Evolutionary conservation across 2,329 filamentous ascomycete species (phyloP).

Genomic region (Fusarium brachygibbosum): DNA sequence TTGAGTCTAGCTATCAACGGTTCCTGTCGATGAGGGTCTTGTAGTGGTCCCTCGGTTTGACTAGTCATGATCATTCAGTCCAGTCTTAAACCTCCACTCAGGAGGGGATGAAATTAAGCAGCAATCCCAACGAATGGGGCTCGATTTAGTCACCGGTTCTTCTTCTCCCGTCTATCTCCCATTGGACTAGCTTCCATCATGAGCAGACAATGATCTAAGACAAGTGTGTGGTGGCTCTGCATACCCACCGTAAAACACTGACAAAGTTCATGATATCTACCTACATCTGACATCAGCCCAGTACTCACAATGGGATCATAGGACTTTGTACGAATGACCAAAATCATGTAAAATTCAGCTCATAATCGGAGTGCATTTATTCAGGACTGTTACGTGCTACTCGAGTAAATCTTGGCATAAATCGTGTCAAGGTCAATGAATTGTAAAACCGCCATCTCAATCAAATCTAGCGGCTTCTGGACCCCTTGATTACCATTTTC

Average conservation of each 20-base stretch:
- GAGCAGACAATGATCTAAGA: slow-evolving; percentile 13
- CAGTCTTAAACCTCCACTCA: slow-evolving; percentile 11
- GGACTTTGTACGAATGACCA: background rate
- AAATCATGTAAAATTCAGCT: background rate
- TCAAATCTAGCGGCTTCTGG: slow-evolving; percentile 9
- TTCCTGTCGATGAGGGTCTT: background rate
- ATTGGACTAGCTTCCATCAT: background rate
- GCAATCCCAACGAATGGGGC: background rate
- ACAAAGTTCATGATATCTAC: slow-evolving; percentile 33
- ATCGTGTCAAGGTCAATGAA: background rate
- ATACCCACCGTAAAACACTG: slow-evolving; percentile 23
- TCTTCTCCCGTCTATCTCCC: background rate
- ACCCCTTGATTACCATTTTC: slow-evolving; percentile 28
- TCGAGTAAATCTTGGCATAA: background rate
- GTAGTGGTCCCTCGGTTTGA: slow-evolving; percentile 3
- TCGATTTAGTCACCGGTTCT: background rate
- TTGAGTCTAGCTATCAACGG: background rate
- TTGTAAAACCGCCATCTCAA: background rate
- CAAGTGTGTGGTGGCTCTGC: slow-evolving; percentile 7
- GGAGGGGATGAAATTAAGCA: slow-evolving; percentile 2
- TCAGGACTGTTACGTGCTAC: background rate
- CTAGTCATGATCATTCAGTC: slow-evolving; percentile 15
- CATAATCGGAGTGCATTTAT: background rate
- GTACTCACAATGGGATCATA: background rate
- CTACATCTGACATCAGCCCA: slow-evolving; percentile 17